phyloP scores from a whole-genome alignment of 257 asterid genomes.

The Solanum verrucosum region DNA sequence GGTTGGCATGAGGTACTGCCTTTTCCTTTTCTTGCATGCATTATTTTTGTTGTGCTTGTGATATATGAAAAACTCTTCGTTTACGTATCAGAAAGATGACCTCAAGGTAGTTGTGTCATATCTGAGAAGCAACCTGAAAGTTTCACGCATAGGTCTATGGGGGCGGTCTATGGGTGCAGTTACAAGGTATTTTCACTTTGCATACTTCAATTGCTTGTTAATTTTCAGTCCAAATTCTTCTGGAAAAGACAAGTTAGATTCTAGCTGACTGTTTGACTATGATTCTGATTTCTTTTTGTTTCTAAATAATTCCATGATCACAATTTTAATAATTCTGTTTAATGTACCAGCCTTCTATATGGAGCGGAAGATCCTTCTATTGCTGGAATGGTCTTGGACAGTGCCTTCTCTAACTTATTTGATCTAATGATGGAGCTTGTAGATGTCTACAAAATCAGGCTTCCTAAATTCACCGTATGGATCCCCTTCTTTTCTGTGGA shows the following conservation, averaged over 20 bases:
- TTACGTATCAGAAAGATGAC: constrained; percentile 71
- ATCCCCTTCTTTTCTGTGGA: neutral
- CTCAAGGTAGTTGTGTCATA: constrained; percentile 82
- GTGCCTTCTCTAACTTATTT: constrained; percentile 94
- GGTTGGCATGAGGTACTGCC: constrained; percentile 91
- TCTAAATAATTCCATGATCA: neutral
- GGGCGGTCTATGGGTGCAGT: constrained; percentile 99
- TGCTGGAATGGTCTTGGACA: constrained; percentile 98
- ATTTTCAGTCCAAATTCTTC: neutral
- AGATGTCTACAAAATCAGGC: constrained; percentile 81
- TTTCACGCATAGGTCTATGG: constrained; percentile 94
- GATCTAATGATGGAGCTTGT: constrained; percentile 97
- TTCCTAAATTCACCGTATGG: constrained; percentile 87
- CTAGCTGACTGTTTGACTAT: neutral
- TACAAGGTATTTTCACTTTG: constrained; percentile 51
- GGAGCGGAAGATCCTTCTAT: constrained; percentile 98
- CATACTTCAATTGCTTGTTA: neutral
- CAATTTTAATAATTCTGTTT: constrained; percentile 2
- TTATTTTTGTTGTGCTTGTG: neutral
- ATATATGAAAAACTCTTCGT: neutral
- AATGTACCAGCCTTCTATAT: constrained; percentile 73
- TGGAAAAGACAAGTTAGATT: neutral
- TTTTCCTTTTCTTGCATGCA: constrained; percentile 5
- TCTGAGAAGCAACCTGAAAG: constrained; percentile 59
- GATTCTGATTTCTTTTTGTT: neutral